phyloP scores from a whole-genome alignment of 2,329 filamentous ascomycete genomes.

The Penicillium sp. region DNA sequence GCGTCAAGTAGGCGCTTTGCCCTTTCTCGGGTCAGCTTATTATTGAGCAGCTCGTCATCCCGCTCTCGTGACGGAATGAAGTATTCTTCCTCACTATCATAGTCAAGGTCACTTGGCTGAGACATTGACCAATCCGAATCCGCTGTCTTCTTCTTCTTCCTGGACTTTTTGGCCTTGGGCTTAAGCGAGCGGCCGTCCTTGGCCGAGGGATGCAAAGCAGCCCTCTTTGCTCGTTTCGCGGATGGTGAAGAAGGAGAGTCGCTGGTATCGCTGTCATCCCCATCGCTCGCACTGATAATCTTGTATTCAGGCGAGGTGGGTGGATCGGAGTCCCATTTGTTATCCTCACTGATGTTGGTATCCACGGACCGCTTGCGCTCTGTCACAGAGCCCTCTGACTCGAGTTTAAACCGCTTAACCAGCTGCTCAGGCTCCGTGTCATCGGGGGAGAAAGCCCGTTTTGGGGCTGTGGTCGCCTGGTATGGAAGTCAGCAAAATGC shows the following conservation, averaged over 20 bases:
- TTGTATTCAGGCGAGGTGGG: neutral
- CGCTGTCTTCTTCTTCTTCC: neutral
- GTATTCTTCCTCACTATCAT: conserved; percentile 14
- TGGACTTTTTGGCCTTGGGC: neutral
- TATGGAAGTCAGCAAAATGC: neutral
- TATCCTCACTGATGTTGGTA: neutral
- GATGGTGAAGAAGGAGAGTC: neutral
- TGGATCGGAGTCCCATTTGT: neutral
- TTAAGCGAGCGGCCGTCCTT: neutral
- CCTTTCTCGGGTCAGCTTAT: conserved; percentile 32
- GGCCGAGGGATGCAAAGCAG: neutral
- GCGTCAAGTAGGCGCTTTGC: conserved; percentile 39
- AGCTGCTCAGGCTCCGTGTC: neutral
- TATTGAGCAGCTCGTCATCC: conserved; percentile 24
- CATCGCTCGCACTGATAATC: neutral
- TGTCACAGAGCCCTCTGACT: neutral
- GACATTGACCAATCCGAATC: conserved; percentile 2
- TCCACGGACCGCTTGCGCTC: neutral
- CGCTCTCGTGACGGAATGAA: conserved; percentile 24
- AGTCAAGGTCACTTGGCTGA: neutral
- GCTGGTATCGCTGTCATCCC: neutral
- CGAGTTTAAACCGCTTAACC: neutral
- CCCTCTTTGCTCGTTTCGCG: neutral
- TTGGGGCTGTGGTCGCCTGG: neutral
- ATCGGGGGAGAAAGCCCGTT: neutral